Base-by-base conservation (phyloP, 2,329 filamentous ascomycete genomes). In the Cordyceps cateniannulata region DNA sequence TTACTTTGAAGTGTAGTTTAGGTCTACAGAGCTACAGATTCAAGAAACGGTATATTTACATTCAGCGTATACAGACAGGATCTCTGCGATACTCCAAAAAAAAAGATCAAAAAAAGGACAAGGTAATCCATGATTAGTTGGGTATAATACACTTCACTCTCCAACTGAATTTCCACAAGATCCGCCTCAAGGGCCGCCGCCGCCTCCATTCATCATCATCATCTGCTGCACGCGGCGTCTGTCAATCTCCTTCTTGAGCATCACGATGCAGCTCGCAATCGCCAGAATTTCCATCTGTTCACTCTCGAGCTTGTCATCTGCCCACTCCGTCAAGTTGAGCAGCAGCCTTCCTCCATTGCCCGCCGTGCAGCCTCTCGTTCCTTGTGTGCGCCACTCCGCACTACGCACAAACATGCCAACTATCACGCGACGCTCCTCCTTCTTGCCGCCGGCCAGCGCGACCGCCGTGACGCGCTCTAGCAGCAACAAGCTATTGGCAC, bases 191-290 rank as follows among this genome's bases (percentile, higher is more conserved):
- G 45, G 38, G 24, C 59, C 59, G 14, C 67, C 65, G 22, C 63
- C 70, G 51, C 60, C 72, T 12, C 65, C 72, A 42, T 66, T 73
- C 58, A 84, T 76, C 3, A 77, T 71, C 61, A 77, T 76, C 49
- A 78, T 70, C 74, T 87, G 82, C 54, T 80, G 70, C 62, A 75
- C 68, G 62, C 82, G 75, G 64, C 82, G 74, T 47, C 85, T 74
- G 69, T 88, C 85, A 54, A 85, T 73, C 76, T 88, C 86, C 71
- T 81, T 84, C 79, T 88, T 87, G 65, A 88, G 69, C 84, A 88
- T 85, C 18, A 80, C 70, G 60, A 88, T 65, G 62, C 80, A 84
- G 18, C 81, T 85, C 48, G 79, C 77, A 20, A 87, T 76, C 10
- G 81, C 75, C 22, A 86, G 63, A n/a, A 77, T 72, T 66, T 83